Conservation (phyloP, 257 asterid genomes). For the Nicotiana knightiana region DNA sequence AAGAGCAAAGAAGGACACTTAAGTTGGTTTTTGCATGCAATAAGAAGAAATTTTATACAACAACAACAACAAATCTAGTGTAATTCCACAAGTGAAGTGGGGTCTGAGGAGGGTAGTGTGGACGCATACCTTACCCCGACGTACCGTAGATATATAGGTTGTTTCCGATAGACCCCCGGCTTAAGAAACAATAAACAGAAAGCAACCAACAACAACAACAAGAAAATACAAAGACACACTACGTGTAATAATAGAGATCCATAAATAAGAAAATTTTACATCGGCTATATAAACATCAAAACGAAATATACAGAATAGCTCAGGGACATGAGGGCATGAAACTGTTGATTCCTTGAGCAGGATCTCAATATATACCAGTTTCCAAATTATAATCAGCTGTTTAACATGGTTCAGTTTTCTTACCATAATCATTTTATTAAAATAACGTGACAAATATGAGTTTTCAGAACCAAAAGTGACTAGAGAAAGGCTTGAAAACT, state of each 20-base stretch:
- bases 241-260: too few species aligned
- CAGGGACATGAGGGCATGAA: background rate
- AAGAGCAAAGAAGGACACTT: too few species aligned
- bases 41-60: background rate
- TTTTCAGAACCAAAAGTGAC: background rate
- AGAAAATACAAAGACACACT: too few species aligned
- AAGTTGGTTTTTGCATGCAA: background rate
- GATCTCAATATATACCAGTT: background rate
- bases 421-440: background rate
- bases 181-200: too few species aligned
- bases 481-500: background rate
- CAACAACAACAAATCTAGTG: too few species aligned
- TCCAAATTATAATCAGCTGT: background rate
- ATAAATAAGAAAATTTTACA: too few species aligned
- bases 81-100: too few species aligned
- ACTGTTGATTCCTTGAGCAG: background rate
- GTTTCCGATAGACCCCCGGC: too few species aligned
- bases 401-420: background rate
- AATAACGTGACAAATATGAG: background rate
- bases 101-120: too few species aligned
- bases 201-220: too few species aligned
- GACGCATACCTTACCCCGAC: too few species aligned
- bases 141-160: too few species aligned
- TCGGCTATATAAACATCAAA: background rate
- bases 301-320: background rate